Evolutionary conservation across 2,329 filamentous ascomycete genomes (phyloP).

Genomic region (Incumbomyces lentus): DNA sequence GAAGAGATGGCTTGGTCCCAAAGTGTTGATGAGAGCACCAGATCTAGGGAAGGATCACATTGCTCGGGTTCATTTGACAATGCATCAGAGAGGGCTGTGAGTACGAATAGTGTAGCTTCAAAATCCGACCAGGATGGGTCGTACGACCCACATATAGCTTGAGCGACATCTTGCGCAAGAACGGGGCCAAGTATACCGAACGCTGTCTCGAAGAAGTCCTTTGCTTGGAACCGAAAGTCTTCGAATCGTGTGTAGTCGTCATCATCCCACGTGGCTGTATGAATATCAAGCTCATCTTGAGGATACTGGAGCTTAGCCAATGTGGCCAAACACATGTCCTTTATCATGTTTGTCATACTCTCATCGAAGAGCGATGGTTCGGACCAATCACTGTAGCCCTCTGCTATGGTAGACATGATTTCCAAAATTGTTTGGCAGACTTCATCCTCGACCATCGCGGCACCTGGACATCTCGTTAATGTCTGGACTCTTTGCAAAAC

Average conservation of each 20-base stretch:
- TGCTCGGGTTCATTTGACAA: slow-evolving; percentile 35
- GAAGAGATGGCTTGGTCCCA: slow-evolving; percentile 26
- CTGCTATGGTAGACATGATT: slow-evolving; percentile 30
- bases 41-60: slow-evolving; percentile 31
- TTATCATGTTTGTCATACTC: slow-evolving; percentile 9
- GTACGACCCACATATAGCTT: slow-evolving; percentile 25
- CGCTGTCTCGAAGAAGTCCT: slow-evolving; percentile 34
- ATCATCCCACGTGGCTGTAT: slow-evolving; percentile 27
- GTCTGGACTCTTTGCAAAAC: slow-evolving; percentile 6
- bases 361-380: slow-evolving; percentile 27
- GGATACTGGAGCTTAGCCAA: slow-evolving; percentile 19
- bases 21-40: slow-evolving; percentile 26
- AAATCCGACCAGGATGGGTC: slow-evolving; percentile 32
- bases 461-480: slow-evolving; percentile 15
- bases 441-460: slow-evolving; percentile 18
- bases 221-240: slow-evolving; percentile 35
- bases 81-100: slow-evolving; percentile 35
- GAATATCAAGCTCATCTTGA: slow-evolving; percentile 22
- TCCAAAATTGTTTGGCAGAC: slow-evolving; percentile 27
- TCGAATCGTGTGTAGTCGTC: slow-evolving; percentile 35
- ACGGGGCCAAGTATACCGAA: slow-evolving; percentile 35
- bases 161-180: slow-evolving; percentile 32
- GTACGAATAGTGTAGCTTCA: slow-evolving; percentile 35
- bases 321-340: slow-evolving; percentile 15
- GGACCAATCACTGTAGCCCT: slow-evolving; percentile 32